A percentile compares a stretch with the other conserved stretches of the same genome.
Evolutionary conservation across 257 asterid species (phyloP).

Genomic region (Fraxinus excelsior): DNA sequence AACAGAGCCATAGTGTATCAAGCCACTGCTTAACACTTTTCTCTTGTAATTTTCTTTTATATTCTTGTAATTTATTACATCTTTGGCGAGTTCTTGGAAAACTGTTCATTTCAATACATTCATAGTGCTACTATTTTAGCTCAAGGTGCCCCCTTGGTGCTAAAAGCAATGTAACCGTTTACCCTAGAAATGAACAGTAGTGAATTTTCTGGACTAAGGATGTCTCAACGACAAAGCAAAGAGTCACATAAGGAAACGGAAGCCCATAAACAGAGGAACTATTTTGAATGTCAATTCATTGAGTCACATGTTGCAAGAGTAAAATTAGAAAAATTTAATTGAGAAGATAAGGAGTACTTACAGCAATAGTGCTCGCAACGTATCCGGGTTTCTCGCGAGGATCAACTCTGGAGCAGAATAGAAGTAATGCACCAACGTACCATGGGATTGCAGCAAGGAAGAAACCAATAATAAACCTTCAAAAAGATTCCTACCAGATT

Average conservation of each 20-base stretch:
- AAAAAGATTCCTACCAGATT: slow-evolving; percentile 5
- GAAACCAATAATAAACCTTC: slow-evolving; percentile 88
- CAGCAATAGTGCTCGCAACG: slow-evolving; percentile 70
- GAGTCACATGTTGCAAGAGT: background rate
- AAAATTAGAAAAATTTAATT: background rate
- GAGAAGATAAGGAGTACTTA: slow-evolving; percentile 44
- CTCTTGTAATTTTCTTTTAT: background rate
- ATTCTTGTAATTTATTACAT: background rate
- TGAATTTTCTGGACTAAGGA: background rate
- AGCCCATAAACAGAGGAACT: background rate
- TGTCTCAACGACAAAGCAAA: background rate
- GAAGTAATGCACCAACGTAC: slow-evolving; percentile 67
- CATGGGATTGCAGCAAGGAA: slow-evolving; percentile 82
- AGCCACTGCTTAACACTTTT: background rate
- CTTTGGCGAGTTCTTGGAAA: background rate
- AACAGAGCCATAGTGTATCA: background rate
- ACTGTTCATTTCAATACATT: background rate
- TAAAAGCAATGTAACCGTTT: background rate
- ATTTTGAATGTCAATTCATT: background rate
- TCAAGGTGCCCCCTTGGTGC: background rate
- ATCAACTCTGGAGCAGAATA: slow-evolving; percentile 66
- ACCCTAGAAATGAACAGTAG: background rate
- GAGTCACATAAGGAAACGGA: slow-evolving; percentile 1
- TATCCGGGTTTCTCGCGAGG: slow-evolving; percentile 91
- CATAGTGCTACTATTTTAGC: too few relatives aligned